phyloP scores from a whole-genome alignment of 2,329 filamentous ascomycete species.

The Tolypocladium guangdongense region DNA sequence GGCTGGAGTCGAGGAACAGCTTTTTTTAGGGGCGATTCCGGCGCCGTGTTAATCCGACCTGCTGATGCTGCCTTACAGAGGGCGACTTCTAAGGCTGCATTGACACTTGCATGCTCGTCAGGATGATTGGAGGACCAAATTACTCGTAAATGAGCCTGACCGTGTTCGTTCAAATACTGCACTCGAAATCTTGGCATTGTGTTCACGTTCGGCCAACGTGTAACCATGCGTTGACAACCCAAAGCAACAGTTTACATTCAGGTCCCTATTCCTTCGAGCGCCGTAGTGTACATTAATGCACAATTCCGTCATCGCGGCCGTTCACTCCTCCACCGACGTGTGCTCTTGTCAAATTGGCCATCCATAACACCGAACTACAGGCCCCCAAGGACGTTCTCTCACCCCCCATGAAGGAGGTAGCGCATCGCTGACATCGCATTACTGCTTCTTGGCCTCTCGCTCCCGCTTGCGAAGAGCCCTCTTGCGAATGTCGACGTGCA shows the following conservation, averaged over 20 bases:
- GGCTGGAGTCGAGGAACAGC: neutral
- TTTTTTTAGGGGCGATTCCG: neutral
- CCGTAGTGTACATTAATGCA: neutral
- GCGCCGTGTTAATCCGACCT: neutral
- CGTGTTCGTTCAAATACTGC: neutral
- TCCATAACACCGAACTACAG: neutral
- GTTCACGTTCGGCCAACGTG: neutral
- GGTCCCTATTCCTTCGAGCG: neutral
- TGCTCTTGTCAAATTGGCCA: constrained; percentile 13
- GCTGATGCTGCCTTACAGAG: neutral
- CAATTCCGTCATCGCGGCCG: no score
- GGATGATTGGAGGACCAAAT: no score
- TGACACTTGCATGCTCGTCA: neutral
- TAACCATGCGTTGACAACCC: no score
- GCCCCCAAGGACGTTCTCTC: neutral
- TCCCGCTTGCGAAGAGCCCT: constrained; percentile 76
- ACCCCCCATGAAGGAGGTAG: neutral
- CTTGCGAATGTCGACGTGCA: constrained; percentile 76
- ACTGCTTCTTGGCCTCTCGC: constrained; percentile 64
- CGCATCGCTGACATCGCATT: neutral
- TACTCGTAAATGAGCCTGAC: neutral
- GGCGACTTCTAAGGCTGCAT: neutral
- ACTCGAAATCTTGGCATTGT: no score
- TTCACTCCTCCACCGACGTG: neutral
- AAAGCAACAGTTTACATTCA: neutral